phyloP scores from a whole-genome alignment of 169 alveolate genomes.

The Plasmodium vivax region DNA sequence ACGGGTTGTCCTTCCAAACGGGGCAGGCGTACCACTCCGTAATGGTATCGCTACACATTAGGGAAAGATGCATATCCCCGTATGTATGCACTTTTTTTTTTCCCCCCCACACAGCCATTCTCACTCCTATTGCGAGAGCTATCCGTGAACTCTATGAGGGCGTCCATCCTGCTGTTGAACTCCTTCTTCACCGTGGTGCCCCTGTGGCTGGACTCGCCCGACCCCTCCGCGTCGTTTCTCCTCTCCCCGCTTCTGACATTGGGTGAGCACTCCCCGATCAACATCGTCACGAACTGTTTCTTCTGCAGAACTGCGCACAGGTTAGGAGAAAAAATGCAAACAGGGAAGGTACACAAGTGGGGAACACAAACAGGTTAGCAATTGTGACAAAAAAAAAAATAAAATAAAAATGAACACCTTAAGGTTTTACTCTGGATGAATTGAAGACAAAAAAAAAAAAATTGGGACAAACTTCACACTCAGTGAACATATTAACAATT shows the following conservation, averaged over 20 bases:
- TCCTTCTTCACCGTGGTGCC: slow-evolving; percentile 9
- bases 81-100: not conserved
- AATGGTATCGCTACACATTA: not conserved
- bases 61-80: not conserved
- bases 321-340: not conserved
- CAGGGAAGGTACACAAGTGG: not conserved
- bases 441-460: not conserved
- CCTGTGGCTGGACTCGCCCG: not conserved
- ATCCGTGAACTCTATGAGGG: slow-evolving; percentile 39
- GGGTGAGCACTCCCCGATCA: not conserved
- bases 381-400: not conserved
- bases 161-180: slow-evolving; percentile 35
- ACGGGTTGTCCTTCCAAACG: not conserved
- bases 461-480: not conserved
- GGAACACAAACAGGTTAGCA: not conserved
- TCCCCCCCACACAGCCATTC: not conserved
- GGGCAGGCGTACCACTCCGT: not conserved
- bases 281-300: not conserved
- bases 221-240: not conserved
- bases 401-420: not conserved
- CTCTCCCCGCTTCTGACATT: not conserved
- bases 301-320: not conserved
- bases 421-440: not conserved
- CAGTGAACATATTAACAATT: not conserved
- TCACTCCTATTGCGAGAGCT: slow-evolving; percentile 33